A percentile compares a stretch with the other conserved stretches of the same genome.
Conservation (phyloP, 768 basidiomycete genomes). For the Pulveroboletus sp. region DNA sequence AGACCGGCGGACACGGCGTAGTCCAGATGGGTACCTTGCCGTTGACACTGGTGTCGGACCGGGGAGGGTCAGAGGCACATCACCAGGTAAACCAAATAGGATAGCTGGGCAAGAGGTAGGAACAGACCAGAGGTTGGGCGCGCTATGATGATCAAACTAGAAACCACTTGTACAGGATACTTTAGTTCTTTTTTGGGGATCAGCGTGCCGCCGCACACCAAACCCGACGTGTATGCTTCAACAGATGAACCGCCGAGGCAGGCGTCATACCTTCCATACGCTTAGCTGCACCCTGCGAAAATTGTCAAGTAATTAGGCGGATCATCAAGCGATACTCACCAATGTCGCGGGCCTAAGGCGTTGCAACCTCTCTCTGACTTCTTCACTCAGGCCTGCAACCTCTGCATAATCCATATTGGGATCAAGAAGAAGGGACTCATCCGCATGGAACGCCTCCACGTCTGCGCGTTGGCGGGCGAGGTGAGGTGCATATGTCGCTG, state of each 20-base stretch:
- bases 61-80: background rate
- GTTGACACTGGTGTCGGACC: no score
- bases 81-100: background rate
- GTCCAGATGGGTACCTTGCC: background rate
- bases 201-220: slow-evolving; percentile 12
- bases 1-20: slow-evolving; percentile 1
- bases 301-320: background rate
- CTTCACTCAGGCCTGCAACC: slow-evolving; percentile 68
- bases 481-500: slow-evolving; percentile 60
- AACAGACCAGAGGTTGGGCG: background rate
- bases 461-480: slow-evolving; percentile 72
- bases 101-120: background rate
- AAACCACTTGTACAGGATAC: background rate
- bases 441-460: slow-evolving; percentile 64
- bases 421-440: slow-evolving; percentile 69
- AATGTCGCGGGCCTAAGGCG: slow-evolving; percentile 63
- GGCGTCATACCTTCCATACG: slow-evolving; percentile 95
- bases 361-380: slow-evolving; percentile 63
- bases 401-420: slow-evolving; percentile 62
- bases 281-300: slow-evolving; percentile 78
- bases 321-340: slow-evolving; percentile 33
- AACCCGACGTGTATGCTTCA: slow-evolving; percentile 54
- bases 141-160: background rate
- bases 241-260: slow-evolving; percentile 58
- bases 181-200: background rate